Base-by-base conservation (phyloP, 306 rosid genomes). In the Echinosophora koreensis region DNA sequence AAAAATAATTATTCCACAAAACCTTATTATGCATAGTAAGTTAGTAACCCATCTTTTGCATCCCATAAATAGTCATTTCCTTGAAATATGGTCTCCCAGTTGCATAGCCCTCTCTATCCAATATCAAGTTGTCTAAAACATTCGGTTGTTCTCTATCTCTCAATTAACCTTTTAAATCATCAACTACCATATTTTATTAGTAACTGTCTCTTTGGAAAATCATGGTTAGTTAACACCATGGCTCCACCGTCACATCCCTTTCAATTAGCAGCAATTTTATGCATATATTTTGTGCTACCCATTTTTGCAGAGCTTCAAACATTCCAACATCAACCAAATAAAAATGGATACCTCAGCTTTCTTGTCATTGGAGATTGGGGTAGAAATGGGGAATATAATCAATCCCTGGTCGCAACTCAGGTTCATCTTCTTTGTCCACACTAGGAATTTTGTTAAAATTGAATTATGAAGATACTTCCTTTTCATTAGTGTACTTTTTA, bases 321-420 rank as follows among this genome's bases (percentile, higher is more conserved):
- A 6, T 52, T 82, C 6, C 66, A 74, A 28, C 86, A 82, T 62
- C 59, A 10, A 55, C 61, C 80, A 27, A 85, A 79, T 13, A 30
- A 18, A 34, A 60, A 73, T 59, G 80, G 64, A 27, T 58, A 73
- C 22, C 80, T 85, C 14, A 79, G 30, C 10, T 74, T 79, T 71
- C 66, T 85, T 42, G 89, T 85, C 15, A 13, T 85, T 58, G 86
- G 88, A 35, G 89, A 82, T 49, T 82, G 82, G 89, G 89, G 86
- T 42, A 82, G 89, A 75, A 52, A 35, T 70, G 89, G 89, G 13
- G 5, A 30, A n/a, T 71, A 69, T 73, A 85, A 85, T 62, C 84
- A 85, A 79, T 85, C 89, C 49, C 27, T 38, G 1, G 82, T 85
- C 17, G 86, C 86, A 58, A 8, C 13, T 5, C 70, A 85, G 89